These are phyloP conservation scores for Centella asiatica DNA, from an alignment of 129 eudicot species.

Conservation along the genomic window DNA sequence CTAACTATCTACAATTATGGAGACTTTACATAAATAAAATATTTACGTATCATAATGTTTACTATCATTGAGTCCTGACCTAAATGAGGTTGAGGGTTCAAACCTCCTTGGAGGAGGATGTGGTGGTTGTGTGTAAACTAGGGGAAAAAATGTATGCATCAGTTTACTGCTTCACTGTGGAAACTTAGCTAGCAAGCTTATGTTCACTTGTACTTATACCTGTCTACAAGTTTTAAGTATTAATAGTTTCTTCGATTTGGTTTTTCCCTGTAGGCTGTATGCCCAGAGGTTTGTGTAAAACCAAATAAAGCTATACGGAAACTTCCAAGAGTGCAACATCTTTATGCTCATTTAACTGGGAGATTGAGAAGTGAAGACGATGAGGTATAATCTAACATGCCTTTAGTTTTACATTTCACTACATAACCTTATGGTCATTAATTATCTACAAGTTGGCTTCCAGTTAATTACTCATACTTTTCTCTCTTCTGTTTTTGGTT, in stretches of 20 bases:
- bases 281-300: slow-evolving; percentile 48
- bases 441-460: background rate
- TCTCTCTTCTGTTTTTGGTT: background rate
- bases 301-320: slow-evolving; percentile 77
- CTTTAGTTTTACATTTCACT: background rate
- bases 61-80: too few species aligned
- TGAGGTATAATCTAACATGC: slow-evolving; percentile 43
- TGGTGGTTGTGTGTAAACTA: too few species aligned
- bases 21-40: too few species aligned
- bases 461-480: background rate
- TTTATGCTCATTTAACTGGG: slow-evolving; percentile 72
- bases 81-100: too few species aligned
- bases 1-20: too few species aligned
- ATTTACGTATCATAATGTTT: too few species aligned
- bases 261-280: slow-evolving; percentile 46
- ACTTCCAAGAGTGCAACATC: slow-evolving; percentile 90
- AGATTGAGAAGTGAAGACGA: slow-evolving; percentile 79
- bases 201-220: background rate
- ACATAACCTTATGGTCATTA: background rate
- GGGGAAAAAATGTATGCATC: background rate
- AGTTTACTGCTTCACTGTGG: background rate
- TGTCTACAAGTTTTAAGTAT: too few species aligned
- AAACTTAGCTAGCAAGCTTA: background rate
- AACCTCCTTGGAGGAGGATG: too few species aligned
- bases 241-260: background rate